Evolutionary conservation across 768 basidiomycete species (phyloP), one percentile per base, ranked within the genome.

Genomic region (Strobilomyces echinocephalus): DNA sequence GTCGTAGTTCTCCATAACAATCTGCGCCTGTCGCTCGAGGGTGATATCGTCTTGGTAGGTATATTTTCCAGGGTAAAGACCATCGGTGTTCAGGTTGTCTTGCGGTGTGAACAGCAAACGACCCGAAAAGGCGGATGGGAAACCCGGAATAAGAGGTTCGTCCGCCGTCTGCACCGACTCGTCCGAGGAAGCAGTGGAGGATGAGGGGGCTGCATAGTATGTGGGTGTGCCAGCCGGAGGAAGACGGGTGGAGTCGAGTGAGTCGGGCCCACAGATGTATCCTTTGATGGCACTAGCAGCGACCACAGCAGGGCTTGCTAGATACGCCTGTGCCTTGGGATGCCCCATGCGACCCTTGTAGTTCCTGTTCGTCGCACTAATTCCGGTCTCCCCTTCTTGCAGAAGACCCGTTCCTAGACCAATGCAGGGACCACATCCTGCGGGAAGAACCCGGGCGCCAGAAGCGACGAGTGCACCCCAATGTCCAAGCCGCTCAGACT

Each of bases 1-100:
- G 63, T 99, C 95, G 70, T 99, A 98, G 75, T 98, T 99, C 74
- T 99, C 95, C 95, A 98, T 97, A 38, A 97, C 95, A 20, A 98
- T 88, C 63, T 97, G 83, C 2, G 93, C 95, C 69, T 98, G 97
- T 28, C 85, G 82, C 56, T 85, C 87, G 34, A 93, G 91, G 2
- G 95, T 97, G 69, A 99, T 97, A 64, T 97, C 97, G 68, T 99
- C 97, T 72, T 97, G 94, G 71, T 99, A 99, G 7, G 95, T 99
- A 72, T 97, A 98, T 71, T 97, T 98, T 18, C 95, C 95, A 1
- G 97, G 97, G 73, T 99, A 99, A 63, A 99, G 92, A 1, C 90
- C 97, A 64, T 99, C 97, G 1, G 97, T 99, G 69, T 95, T 98
- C 55, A 99, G 72, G 66, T 99, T 99, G 70, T 99, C 97, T 64